Evolutionary conservation across 164 flowering plant genomes (phyloP).

Genomic region (Protea cynaroides): DNA sequence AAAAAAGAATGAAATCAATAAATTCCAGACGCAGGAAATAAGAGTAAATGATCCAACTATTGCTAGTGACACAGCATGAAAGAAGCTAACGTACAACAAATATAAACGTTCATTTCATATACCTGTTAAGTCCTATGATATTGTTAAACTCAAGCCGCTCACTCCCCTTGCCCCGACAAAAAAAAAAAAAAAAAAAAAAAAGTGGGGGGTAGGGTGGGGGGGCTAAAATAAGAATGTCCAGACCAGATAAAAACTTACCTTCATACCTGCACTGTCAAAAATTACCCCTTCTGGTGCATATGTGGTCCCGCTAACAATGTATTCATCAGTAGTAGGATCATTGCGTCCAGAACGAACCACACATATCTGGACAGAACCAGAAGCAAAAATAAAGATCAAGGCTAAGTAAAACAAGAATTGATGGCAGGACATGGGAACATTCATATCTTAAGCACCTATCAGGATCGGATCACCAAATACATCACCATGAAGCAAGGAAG

Average conservation of each 20-base stretch:
- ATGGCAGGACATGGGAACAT: background rate
- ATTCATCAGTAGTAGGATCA: slow-evolving; percentile 57
- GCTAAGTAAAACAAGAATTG: background rate
- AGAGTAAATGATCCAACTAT: background rate
- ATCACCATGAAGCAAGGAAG: too few species aligned
- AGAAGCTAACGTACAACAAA: background rate
- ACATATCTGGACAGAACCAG: slow-evolving; percentile 53
- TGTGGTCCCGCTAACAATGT: slow-evolving; percentile 79
- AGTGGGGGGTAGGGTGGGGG: too few species aligned
- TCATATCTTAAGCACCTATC: background rate
- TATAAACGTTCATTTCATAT: background rate
- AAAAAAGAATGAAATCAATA: background rate
- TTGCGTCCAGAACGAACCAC: slow-evolving; percentile 55
- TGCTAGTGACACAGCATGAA: background rate
- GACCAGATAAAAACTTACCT: slow-evolving; percentile 35
- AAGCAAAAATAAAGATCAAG: slow-evolving; percentile 1
- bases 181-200: background rate
- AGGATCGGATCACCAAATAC: background rate
- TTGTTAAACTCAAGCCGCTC: too few species aligned
- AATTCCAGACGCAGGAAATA: background rate
- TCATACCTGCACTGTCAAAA: slow-evolving; percentile 52
- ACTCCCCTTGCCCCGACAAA: background rate
- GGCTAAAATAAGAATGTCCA: background rate
- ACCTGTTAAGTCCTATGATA: background rate
- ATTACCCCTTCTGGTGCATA: slow-evolving; percentile 89